Base-by-base conservation (phyloP, 2,329 filamentous ascomycete genomes). In the Penicillium sp. region DNA sequence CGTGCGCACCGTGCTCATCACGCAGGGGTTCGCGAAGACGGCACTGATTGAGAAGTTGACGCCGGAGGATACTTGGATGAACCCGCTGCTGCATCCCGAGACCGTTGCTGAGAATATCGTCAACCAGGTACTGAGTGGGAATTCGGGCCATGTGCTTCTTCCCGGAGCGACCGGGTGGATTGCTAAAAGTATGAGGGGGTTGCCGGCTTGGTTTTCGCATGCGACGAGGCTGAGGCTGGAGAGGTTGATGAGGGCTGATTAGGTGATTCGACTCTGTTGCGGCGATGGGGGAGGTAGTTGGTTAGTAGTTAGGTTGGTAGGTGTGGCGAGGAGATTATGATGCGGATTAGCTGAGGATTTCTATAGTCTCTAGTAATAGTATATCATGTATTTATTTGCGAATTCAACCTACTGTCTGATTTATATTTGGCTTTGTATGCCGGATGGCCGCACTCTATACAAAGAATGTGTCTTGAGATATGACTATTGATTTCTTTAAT, bases 71-170 rank as follows among this genome's bases (percentile, higher is more conserved):
- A 78, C 77, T 1, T 88, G 85, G 67, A 57, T 87, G n/a, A 71
- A 83, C 61, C 85, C 84, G 1, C 70, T 84, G 35, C 75, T 90
- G 62, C 79, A 86, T 66, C 82, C 86, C 0, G 87, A 87, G 73
- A 88, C 85, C 2, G 87, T 91, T 13, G 88, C 88, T 0, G 86
- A 90, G 68, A 83, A 79, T 7, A 82, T 91, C 56, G 86, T 89
- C 0, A 76, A 81, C 63, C 84, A 89, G 70, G 85, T 91, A 7
- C 69, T 89, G 45, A 79, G 69, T 1, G 88, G 87, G 1, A 75
- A 80, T 64, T 87, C 85, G 70, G 84, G 83, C 1, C 83, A 88
- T 74, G 72, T 91, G 21, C 68, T 86, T 23, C 48, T 86, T 57
- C 88, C 88, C 0, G 79, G 73, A 1, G 78, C 82, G 49, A 67